Evolutionary conservation across 83 land plant genomes (phyloP).

Genomic region (Diphasiastrum complanatum): DNA sequence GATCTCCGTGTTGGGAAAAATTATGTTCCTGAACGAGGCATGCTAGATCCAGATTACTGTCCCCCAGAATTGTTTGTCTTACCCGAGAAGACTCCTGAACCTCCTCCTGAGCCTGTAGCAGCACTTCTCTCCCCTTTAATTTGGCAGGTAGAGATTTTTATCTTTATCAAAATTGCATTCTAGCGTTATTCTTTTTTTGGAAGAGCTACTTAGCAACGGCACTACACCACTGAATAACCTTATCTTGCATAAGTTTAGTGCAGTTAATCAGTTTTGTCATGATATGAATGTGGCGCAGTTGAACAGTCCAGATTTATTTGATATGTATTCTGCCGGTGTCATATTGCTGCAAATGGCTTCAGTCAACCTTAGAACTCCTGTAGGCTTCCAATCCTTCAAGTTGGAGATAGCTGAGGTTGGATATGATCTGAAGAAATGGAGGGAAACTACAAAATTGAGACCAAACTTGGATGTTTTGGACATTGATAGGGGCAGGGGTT

Average conservation of each 20-base stretch:
- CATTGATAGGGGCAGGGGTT: conserved; percentile 81
- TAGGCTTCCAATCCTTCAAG: conserved; percentile 75
- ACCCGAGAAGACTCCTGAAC: conserved; percentile 91
- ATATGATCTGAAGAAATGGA: conserved; percentile 82
- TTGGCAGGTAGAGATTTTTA: conserved; percentile 67
- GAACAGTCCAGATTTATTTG: conserved; percentile 95
- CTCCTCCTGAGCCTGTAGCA: conserved; percentile 94
- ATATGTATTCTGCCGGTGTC: conserved; percentile 93
- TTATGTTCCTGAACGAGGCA: conserved; percentile 68
- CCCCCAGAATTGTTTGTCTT: conserved; percentile 94
- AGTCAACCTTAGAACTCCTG: conserved; percentile 55
- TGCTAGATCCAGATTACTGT: conserved; percentile 99
- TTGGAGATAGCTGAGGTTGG: conserved; percentile 48
- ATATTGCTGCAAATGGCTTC: conserved; percentile 89
- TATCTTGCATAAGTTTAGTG: no score
- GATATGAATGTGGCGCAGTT: conserved; percentile 42
- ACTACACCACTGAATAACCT: not conserved
- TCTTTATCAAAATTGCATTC: not conserved
- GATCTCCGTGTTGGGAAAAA: conserved; percentile 97
- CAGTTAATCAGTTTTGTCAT: not conserved
- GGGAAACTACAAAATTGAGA: conserved; percentile 61
- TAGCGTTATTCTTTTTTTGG: conserved; percentile 8
- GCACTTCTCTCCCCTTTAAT: conserved; percentile 92
- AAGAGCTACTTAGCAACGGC: not conserved
- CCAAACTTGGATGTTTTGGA: conserved; percentile 74